These are phyloP conservation scores for Picea glauca DNA, from an alignment of 75 land plant genomes.

Conservation along the genomic window DNA sequence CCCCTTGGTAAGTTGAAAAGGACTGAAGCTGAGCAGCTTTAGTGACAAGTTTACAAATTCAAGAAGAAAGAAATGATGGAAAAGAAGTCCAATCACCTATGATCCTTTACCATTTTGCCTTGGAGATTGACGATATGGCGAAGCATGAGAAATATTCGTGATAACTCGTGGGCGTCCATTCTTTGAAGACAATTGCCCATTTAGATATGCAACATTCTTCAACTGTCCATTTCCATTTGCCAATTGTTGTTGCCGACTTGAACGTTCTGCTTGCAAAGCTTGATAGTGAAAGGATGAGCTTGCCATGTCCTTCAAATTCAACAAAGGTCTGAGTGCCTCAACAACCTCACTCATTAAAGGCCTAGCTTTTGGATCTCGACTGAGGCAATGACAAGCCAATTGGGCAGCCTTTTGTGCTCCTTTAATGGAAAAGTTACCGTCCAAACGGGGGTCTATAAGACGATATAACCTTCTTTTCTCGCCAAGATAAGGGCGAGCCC, in stretches of 20 bases:
- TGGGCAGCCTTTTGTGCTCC: slow-evolving; percentile 55
- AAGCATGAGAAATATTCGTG: slow-evolving; percentile 28
- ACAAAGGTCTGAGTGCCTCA: slow-evolving; percentile 41
- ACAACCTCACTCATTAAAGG: slow-evolving; percentile 66
- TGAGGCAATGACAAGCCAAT: slow-evolving; percentile 48
- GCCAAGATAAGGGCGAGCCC: slow-evolving; percentile 53
- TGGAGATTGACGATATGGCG: slow-evolving; percentile 35
- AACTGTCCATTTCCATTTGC: slow-evolving; percentile 15
- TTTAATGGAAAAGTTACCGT: slow-evolving; percentile 54
- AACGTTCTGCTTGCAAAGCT: slow-evolving; percentile 41
- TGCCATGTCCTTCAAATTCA: slow-evolving; percentile 55
- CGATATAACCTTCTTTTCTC: slow-evolving; percentile 46
- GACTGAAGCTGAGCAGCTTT: neutral
- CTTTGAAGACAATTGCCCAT: slow-evolving; percentile 7
- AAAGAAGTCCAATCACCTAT: neutral
- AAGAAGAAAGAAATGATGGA: slow-evolving; percentile 5
- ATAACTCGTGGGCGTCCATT: slow-evolving; percentile 29
- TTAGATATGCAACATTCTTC: slow-evolving; percentile 15
- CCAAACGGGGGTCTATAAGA: slow-evolving; percentile 52
- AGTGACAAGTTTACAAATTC: slow-evolving; percentile 7
- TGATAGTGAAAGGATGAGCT: slow-evolving; percentile 46
- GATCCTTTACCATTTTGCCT: slow-evolving; percentile 17
- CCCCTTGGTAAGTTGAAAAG: neutral
- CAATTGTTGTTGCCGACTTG: slow-evolving; percentile 14
- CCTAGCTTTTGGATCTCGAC: slow-evolving; percentile 47